Percentiles rank a stretch among this genome's conserved stretches.
Conservation (phyloP, 495 filamentous ascomycete genomes). For the Hypoxylon fragiforme region DNA sequence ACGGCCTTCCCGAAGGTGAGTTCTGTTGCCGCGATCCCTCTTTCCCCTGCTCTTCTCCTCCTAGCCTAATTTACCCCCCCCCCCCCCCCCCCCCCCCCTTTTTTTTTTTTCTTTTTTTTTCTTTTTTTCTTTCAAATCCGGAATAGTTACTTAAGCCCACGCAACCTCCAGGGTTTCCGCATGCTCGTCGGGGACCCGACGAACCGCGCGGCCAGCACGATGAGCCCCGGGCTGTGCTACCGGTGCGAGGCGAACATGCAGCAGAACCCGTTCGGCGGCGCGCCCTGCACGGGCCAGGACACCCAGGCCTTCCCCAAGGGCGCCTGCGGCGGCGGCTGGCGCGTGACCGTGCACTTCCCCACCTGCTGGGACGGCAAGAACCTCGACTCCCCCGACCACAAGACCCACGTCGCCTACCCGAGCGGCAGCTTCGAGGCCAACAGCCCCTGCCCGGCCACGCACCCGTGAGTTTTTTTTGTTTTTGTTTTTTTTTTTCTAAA, state of each 20-base stretch:
- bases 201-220: conserved; percentile 36
- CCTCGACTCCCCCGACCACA: conserved; percentile 56
- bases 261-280: conserved; percentile 54
- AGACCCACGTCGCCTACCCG: conserved; percentile 53
- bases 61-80: conserved; percentile 16
- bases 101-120: too few relatives aligned
- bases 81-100: too few relatives aligned
- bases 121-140: too few relatives aligned
- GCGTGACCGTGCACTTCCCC: conserved; percentile 54
- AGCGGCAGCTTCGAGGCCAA: conserved; percentile 43
- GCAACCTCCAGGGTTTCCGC: conserved; percentile 42
- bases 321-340: conserved; percentile 51
- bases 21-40: too few relatives aligned
- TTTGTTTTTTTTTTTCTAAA: too few relatives aligned
- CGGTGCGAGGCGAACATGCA: conserved; percentile 52
- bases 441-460: conserved; percentile 49
- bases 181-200: conserved; percentile 48
- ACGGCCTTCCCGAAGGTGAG: conserved; percentile 52
- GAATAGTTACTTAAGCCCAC: too few relatives aligned
- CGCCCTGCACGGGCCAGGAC: conserved; percentile 55
- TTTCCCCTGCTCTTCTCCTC: too few relatives aligned
- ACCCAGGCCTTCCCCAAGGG: conserved; percentile 47
- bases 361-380: conserved; percentile 61
- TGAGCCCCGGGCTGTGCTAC: conserved; percentile 51
- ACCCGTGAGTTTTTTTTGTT: too few relatives aligned